Evolutionary conservation across 2,329 filamentous ascomycete genomes (phyloP).

Genomic region (Aspergillus proliferans): DNA sequence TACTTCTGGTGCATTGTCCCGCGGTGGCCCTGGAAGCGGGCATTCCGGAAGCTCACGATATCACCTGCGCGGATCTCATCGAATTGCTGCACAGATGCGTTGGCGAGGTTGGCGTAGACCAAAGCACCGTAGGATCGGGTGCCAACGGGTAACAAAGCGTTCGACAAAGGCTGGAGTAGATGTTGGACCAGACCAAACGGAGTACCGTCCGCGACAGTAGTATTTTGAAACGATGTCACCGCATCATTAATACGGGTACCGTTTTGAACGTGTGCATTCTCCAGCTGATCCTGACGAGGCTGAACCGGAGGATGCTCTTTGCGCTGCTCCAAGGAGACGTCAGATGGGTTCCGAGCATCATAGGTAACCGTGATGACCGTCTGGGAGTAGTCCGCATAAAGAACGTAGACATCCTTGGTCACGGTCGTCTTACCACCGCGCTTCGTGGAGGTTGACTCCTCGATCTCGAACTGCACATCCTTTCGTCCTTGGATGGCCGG

Average conservation of each 20-base stretch:
- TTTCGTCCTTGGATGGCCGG: slow-evolving; percentile 74
- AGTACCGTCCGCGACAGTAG: slow-evolving; percentile 75
- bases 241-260: slow-evolving; percentile 71
- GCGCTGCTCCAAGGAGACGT: slow-evolving; percentile 72
- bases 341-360: slow-evolving; percentile 65
- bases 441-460: slow-evolving; percentile 66
- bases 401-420: slow-evolving; percentile 74
- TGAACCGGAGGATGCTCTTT: slow-evolving; percentile 77
- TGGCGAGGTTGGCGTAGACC: slow-evolving; percentile 91
- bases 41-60: slow-evolving; percentile 86
- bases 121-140: slow-evolving; percentile 82
- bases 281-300: slow-evolving; percentile 87
- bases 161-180: slow-evolving; percentile 65
- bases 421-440: slow-evolving; percentile 65
- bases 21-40: slow-evolving; percentile 90
- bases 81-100: slow-evolving; percentile 80
- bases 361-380: slow-evolving; percentile 78
- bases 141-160: slow-evolving; percentile 77
- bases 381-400: slow-evolving; percentile 95
- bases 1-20: slow-evolving; percentile 96
- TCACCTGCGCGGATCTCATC: slow-evolving; percentile 93
- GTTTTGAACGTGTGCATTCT: slow-evolving; percentile 74
- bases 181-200: slow-evolving; percentile 72
- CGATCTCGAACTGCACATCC: slow-evolving; percentile 75
- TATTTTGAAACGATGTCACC: slow-evolving; percentile 66